A percentile compares a stretch with the other conserved stretches of the same genome.
phyloP scores from a whole-genome alignment of 2,329 filamentous ascomycete species.

The Diaporthe aspalathi region DNA sequence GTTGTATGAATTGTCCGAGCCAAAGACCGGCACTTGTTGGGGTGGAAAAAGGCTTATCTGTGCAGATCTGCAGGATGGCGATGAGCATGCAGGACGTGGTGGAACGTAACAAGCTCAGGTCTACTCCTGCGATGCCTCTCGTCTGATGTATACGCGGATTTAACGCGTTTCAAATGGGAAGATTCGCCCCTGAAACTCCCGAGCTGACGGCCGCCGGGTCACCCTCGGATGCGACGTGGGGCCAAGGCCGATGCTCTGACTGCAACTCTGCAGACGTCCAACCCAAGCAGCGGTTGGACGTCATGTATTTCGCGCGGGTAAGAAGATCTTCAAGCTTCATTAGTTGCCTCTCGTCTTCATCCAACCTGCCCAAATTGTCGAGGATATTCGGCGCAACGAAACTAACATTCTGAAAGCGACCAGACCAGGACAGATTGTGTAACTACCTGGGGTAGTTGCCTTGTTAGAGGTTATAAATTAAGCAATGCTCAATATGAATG shows the following conservation, averaged over 20 bases:
- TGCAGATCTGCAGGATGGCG: not conserved
- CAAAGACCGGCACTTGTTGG: not conserved
- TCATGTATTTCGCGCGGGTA: not conserved
- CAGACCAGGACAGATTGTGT: constrained; percentile 2
- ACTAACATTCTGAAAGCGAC: not conserved
- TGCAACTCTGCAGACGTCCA: not conserved
- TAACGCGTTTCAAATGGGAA: not conserved
- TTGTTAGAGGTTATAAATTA: no score
- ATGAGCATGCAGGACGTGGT: not conserved
- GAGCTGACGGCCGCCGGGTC: not conserved
- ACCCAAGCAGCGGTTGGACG: not conserved
- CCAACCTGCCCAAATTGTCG: constrained; percentile 6
- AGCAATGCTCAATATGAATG: no score
- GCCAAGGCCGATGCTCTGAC: not conserved
- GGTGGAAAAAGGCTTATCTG: constrained; percentile 1
- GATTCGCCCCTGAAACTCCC: constrained; percentile 3
- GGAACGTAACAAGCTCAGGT: not conserved
- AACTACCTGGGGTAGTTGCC: no score
- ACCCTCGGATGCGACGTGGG: constrained; percentile 2
- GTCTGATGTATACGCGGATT: constrained; percentile 1
- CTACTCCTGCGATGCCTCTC: not conserved
- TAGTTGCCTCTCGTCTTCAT: not conserved
- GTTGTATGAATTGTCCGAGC: not conserved
- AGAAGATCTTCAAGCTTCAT: not conserved
- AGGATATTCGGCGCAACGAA: not conserved